A percentile compares a stretch with the other conserved stretches of the same genome.
Evolutionary conservation across 2,329 filamentous ascomycete species (phyloP).

Genomic region (Aspergillus thermomutatus): DNA sequence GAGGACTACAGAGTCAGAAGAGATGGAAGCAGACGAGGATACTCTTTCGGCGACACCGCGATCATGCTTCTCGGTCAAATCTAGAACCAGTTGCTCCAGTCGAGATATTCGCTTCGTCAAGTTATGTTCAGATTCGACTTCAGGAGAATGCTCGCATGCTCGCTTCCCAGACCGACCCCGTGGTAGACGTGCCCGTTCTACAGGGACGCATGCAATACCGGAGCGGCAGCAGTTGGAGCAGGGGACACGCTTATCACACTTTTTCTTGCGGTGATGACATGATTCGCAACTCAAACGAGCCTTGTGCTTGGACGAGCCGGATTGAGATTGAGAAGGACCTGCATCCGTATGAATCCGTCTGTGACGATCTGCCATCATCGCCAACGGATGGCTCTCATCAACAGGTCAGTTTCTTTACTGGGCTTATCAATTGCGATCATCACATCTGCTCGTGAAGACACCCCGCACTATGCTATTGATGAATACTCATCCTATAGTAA

Average conservation of each 20-base stretch:
- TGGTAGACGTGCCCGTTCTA: slow-evolving; percentile 30
- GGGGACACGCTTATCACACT: slow-evolving; percentile 32
- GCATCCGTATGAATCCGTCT: neutral
- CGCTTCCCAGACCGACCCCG: slow-evolving; percentile 26
- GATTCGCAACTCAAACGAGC: slow-evolving; percentile 30
- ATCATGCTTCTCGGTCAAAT: neutral
- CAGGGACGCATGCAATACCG: slow-evolving; percentile 24
- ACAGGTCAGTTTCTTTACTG: too few relatives aligned
- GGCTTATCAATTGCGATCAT: neutral
- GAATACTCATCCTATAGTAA: neutral
- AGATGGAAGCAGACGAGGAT: neutral
- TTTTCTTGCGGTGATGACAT: slow-evolving; percentile 32
- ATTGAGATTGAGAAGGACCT: neutral
- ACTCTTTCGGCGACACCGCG: neutral
- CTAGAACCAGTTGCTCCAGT: slow-evolving; percentile 20
- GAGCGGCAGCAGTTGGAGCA: slow-evolving; percentile 29
- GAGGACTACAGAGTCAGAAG: neutral
- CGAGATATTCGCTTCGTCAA: slow-evolving; percentile 23
- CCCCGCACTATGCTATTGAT: too few relatives aligned
- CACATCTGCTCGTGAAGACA: too few relatives aligned
- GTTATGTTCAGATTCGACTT: slow-evolving; percentile 13
- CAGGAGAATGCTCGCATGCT: slow-evolving; percentile 7
- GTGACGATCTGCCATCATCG: slow-evolving; percentile 5
- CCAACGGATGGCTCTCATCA: neutral
- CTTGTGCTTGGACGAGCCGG: slow-evolving; percentile 10